A percentile compares a stretch with the other conserved stretches of the same genome.
Conservation (phyloP, 2,329 filamentous ascomycete species). For the Colletotrichum sp. region DNA sequence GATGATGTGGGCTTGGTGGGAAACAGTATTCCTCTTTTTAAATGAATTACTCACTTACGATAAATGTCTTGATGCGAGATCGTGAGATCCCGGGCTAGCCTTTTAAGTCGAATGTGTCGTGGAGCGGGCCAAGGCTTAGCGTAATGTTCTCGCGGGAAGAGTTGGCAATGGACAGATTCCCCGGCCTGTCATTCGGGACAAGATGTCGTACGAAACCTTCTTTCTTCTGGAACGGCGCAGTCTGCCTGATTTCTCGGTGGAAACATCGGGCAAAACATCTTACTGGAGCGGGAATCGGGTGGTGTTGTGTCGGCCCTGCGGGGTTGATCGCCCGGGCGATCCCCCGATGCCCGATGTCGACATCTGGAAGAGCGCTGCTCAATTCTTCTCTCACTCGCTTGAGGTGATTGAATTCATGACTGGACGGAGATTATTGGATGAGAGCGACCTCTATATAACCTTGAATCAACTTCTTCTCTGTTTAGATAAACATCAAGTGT, state of each 20-base stretch:
- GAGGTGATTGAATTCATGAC: no score
- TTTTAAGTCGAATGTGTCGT: not conserved
- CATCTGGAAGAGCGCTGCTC: not conserved
- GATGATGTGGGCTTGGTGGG: no score
- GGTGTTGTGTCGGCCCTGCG: not conserved
- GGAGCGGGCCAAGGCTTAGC: not conserved
- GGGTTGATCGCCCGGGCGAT: not conserved
- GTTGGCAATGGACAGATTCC: not conserved
- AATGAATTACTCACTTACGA: not conserved
- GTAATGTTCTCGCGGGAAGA: not conserved
- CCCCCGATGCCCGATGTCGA: constrained; percentile 9
- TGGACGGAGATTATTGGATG: not conserved
- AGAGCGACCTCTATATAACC: not conserved
- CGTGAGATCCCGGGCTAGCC: not conserved
- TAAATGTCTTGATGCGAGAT: not conserved
- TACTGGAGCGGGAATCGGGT: not conserved
- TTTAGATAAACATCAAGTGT: not conserved
- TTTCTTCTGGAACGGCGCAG: not conserved
- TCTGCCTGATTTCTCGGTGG: not conserved
- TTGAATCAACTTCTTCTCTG: not conserved
- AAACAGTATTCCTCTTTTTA: not conserved
- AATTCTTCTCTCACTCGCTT: not conserved
- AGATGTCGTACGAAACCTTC: not conserved
- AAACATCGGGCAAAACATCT: not conserved
- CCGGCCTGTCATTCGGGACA: not conserved